These are phyloP conservation scores for Trichoderma koningii DNA, from an alignment of 2,329 filamentous ascomycete species.

Conservation along the genomic window DNA sequence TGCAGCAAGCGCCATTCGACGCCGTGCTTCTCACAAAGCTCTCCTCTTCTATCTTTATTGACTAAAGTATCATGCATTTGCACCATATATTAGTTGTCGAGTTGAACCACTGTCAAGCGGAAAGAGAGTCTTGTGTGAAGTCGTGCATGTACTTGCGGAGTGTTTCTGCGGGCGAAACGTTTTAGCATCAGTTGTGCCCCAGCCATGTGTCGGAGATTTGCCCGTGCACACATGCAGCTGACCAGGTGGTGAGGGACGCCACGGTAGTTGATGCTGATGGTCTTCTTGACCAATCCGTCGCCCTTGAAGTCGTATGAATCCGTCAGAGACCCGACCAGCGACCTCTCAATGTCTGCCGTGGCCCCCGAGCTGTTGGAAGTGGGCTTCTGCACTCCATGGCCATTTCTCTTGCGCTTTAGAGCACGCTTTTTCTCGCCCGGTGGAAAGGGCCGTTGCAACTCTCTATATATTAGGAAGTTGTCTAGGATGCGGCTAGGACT, in stretches of 20 bases:
- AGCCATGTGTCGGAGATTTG: slow-evolving; percentile 6
- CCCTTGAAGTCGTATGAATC: slow-evolving; percentile 88
- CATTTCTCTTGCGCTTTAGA: slow-evolving; percentile 62
- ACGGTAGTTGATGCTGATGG: slow-evolving; percentile 75
- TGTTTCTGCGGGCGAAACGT: not conserved
- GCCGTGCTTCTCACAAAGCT: too few species aligned
- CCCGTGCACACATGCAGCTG: slow-evolving; percentile 12
- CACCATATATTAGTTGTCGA: not conserved
- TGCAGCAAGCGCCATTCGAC: too few species aligned
- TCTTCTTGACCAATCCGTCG: slow-evolving; percentile 86
- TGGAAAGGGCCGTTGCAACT: slow-evolving; percentile 75
- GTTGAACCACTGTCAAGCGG: not conserved
- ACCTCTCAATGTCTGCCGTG: slow-evolving; percentile 40
- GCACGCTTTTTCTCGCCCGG: slow-evolving; percentile 85
- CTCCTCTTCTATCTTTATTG: too few species aligned
- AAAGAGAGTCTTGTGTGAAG: too few species aligned
- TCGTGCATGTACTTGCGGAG: too few species aligned
- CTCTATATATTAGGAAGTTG: slow-evolving; percentile 84
- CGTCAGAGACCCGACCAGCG: slow-evolving; percentile 77
- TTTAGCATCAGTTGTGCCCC: slow-evolving; percentile 2
- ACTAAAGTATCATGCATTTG: too few species aligned
- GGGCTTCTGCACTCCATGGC: slow-evolving; percentile 43
- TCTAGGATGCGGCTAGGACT: slow-evolving; percentile 83
- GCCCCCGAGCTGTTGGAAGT: slow-evolving; percentile 29
- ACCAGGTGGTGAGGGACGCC: slow-evolving; percentile 82